phyloP scores from a whole-genome alignment of 441 rosid genomes.

The Dalechampia spathulata region DNA sequence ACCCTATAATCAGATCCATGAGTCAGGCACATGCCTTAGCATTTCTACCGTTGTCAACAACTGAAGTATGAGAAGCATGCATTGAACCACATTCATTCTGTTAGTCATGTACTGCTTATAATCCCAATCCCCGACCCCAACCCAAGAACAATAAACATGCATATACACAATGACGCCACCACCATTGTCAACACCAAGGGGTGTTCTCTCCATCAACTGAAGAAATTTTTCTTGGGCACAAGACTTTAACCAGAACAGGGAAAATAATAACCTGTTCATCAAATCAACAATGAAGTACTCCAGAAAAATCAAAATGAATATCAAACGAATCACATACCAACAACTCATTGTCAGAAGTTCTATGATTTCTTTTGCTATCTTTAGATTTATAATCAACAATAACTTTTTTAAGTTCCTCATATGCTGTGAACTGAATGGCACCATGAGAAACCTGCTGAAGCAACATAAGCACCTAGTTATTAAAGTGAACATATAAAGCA shows the following conservation, averaged over 20 bases:
- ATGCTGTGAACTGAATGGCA: slow-evolving; percentile 83
- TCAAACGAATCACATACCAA: slow-evolving; percentile 40
- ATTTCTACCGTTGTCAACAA: not conserved
- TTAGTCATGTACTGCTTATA: not conserved
- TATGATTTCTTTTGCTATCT: slow-evolving; percentile 27
- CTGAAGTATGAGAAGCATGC: too few relatives aligned
- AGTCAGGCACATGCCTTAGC: not conserved
- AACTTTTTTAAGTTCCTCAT: slow-evolving; percentile 81
- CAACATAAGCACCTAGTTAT: slow-evolving; percentile 18
- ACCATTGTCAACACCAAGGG: not conserved
- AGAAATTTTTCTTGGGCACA: too few relatives aligned
- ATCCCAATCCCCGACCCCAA: not conserved
- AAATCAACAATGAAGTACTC: not conserved
- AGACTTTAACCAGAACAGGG: not conserved
- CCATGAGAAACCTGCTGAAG: slow-evolving; percentile 95
- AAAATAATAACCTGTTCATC: not conserved
- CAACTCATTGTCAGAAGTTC: slow-evolving; percentile 26
- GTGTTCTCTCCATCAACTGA: not conserved
- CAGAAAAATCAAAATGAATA: slow-evolving; percentile 4
- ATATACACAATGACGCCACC: not conserved
- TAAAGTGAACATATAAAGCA: slow-evolving; percentile 10
- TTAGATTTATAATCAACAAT: slow-evolving; percentile 39
- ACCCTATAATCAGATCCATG: not conserved
- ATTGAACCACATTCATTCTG: not conserved
- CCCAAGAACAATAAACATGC: not conserved